A percentile compares a stretch with the other conserved stretches of the same genome.
phyloP scores from a whole-genome alignment of 2,329 filamentous ascomycete species.

The Nemania sp. region DNA sequence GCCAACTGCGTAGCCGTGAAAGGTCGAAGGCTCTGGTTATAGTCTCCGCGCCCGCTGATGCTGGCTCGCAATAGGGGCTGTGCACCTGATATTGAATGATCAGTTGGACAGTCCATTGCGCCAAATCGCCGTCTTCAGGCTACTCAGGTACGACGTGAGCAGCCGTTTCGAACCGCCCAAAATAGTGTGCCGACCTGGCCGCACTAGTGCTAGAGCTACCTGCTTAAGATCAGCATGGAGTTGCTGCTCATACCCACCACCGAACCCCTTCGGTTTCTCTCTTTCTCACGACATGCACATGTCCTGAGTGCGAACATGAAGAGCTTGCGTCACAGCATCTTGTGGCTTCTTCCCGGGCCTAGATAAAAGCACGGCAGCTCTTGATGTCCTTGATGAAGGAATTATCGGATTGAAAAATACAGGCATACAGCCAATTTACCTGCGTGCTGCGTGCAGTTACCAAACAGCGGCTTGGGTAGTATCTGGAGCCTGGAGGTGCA shows the following conservation, averaged over 20 bases:
- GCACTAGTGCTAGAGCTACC: not conserved
- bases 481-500: constrained; percentile 10
- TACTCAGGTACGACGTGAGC: constrained; percentile 1
- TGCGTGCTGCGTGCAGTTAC: not conserved
- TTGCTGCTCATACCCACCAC: not conserved
- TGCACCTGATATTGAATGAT: too few species aligned
- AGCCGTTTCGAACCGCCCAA: constrained; percentile 9
- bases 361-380: not conserved
- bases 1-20: too few species aligned
- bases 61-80: too few species aligned
- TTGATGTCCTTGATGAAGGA: too few species aligned
- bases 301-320: not conserved
- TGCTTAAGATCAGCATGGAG: not conserved
- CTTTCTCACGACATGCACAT: not conserved
- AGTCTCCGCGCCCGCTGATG: too few species aligned
- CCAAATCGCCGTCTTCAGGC: not conserved
- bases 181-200: not conserved
- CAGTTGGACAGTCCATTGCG: too few species aligned
- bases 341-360: not conserved
- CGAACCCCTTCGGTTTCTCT: not conserved
- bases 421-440: not conserved
- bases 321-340: not conserved
- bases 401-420: too few species aligned
- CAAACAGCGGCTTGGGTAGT: not conserved
- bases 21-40: too few species aligned